Conservation (phyloP, 2,329 filamentous ascomycete species). For the Dactylellina drechsleri region DNA sequence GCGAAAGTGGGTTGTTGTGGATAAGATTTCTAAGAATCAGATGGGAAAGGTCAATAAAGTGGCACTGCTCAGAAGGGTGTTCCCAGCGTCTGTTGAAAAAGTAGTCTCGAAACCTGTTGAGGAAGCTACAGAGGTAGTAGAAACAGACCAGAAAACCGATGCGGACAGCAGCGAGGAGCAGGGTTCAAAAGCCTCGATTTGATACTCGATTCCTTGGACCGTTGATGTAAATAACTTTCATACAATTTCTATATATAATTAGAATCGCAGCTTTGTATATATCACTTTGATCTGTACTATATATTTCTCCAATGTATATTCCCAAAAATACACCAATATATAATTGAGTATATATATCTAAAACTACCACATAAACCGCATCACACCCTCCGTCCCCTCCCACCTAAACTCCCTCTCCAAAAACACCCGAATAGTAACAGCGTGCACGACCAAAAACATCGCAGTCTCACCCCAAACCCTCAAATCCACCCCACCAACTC, state of each 20-base stretch:
- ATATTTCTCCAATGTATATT: too few relatives aligned
- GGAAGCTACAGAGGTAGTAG: not conserved
- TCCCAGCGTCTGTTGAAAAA: not conserved
- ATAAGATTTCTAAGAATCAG: constrained; percentile 85
- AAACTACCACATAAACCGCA: constrained; percentile 82
- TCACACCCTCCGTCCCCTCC: constrained; percentile 68
- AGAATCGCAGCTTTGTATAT: too few relatives aligned
- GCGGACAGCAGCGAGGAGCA: not conserved
- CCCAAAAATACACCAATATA: not conserved
- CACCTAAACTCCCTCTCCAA: constrained; percentile 75
- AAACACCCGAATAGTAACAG: constrained; percentile 76
- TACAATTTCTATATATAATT: too few relatives aligned
- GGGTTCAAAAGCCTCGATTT: too few relatives aligned
- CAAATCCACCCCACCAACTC: constrained; percentile 60
- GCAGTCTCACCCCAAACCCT: constrained; percentile 71
- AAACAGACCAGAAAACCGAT: not conserved
- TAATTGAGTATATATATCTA: too few relatives aligned
- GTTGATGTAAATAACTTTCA: too few relatives aligned
- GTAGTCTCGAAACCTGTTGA: constrained; percentile 2
- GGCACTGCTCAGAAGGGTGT: constrained; percentile 2
- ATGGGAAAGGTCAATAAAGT: constrained; percentile 78
- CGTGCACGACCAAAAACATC: constrained; percentile 76
- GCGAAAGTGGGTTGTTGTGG: constrained; percentile 82
- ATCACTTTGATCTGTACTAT: too few relatives aligned
- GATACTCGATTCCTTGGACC: too few relatives aligned